A percentile compares a stretch with the other conserved stretches of the same genome.
phyloP scores from a whole-genome alignment of 495 filamentous ascomycete species.

The Astrothelium macrocarpum region DNA sequence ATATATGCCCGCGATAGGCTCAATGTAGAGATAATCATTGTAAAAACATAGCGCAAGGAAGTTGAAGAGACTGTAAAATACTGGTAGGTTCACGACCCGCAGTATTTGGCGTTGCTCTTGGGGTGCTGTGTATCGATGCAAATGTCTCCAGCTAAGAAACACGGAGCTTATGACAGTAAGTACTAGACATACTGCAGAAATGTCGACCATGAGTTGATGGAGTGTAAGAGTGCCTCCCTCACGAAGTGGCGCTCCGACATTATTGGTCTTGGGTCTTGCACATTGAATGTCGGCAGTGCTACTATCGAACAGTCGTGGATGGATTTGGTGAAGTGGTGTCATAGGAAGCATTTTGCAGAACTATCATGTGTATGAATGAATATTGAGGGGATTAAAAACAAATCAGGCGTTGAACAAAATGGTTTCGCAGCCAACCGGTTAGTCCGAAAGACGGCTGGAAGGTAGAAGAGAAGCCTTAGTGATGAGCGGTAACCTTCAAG shows the following conservation, averaged over 20 bases:
- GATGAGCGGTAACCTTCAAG: no score
- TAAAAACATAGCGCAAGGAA: conserved; percentile 14
- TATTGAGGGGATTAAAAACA: no score
- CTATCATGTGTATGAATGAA: no score
- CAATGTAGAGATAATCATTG: conserved; percentile 14
- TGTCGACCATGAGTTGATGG: conserved; percentile 15
- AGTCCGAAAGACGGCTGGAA: no score
- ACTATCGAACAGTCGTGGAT: not conserved
- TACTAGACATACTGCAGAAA: conserved; percentile 11
- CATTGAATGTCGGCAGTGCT: conserved; percentile 12
- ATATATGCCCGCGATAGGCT: conserved; percentile 14
- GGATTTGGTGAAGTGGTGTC: not conserved
- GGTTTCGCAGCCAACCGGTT: no score
- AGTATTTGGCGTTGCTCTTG: conserved; percentile 19
- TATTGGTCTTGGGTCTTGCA: conserved; percentile 8
- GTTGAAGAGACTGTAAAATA: conserved; percentile 14
- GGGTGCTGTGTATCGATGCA: conserved; percentile 15
- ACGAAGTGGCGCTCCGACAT: conserved; percentile 10
- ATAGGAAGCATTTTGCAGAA: not conserved
- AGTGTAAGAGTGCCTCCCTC: conserved; percentile 9
- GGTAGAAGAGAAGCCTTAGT: no score
- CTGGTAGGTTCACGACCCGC: conserved; percentile 15
- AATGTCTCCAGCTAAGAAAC: conserved; percentile 12
- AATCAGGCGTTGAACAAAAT: no score
- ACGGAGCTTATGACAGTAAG: conserved; percentile 12